Evolutionary conservation across 2,329 filamentous ascomycete species (phyloP).

Genomic region (Alternaria longipes): DNA sequence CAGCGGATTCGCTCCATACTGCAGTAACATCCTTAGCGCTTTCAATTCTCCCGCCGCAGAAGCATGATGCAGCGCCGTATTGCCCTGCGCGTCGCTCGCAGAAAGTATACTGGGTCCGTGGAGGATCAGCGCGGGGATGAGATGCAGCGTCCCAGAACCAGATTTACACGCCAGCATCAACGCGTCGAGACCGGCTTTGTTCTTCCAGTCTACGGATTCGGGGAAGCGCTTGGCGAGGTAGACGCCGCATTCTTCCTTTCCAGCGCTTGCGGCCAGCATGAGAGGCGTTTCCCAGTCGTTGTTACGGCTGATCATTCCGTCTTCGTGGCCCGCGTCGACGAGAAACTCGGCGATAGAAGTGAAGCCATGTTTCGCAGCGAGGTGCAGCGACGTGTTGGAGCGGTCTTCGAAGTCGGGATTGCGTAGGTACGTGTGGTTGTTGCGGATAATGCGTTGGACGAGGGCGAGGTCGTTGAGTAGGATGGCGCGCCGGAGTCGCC

Average conservation of each 20-base stretch:
- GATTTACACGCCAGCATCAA: conserved; percentile 53
- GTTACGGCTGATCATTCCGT: conserved; percentile 77
- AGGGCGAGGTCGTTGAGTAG: conserved; percentile 76
- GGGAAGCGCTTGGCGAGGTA: conserved; percentile 73
- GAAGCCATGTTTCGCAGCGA: conserved; percentile 78
- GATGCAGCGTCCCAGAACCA: conserved; percentile 55
- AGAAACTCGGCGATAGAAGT: conserved; percentile 74
- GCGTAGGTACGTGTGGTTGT: conserved; percentile 74
- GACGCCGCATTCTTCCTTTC: conserved; percentile 77
- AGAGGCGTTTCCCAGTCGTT: conserved; percentile 81
- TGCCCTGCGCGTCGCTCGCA: conserved; percentile 73
- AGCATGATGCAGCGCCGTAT: conserved; percentile 87
- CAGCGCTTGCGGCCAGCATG: conserved; percentile 76
- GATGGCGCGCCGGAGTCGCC: conserved; percentile 84
- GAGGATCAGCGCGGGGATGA: conserved; percentile 52
- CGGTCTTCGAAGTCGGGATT: conserved; percentile 81
- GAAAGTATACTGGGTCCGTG: conserved; percentile 41
- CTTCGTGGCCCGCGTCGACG: conserved; percentile 77
- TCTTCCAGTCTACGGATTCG: conserved; percentile 69
- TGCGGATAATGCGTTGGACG: conserved; percentile 77
- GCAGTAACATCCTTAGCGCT: conserved; percentile 77
- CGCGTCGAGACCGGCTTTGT: conserved; percentile 75
- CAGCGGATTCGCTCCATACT: conserved; percentile 78
- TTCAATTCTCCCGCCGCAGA: conserved; percentile 82
- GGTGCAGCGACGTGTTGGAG: conserved; percentile 84